Conservation (phyloP, 164 flowering plant genomes). For the Annona squamosa region DNA sequence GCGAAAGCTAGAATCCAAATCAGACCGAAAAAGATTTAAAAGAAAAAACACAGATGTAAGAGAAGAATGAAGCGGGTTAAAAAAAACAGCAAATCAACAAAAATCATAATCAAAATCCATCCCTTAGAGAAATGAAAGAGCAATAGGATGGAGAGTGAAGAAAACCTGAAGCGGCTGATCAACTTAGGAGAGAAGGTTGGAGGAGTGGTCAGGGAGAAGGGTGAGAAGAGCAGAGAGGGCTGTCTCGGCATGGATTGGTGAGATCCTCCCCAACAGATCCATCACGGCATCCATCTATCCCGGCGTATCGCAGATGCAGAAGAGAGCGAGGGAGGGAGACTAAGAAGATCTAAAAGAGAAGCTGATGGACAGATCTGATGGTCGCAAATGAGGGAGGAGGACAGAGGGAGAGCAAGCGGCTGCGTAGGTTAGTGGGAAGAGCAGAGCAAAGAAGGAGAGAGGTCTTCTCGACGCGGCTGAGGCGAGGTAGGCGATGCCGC, state of each 20-base stretch:
- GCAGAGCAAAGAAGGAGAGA: too few species aligned
- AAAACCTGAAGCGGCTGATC: constrained; percentile 97
- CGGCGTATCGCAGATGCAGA: neutral
- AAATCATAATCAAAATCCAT: too few species aligned
- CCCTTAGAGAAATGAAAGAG: too few species aligned
- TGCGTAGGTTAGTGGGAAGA: constrained; percentile 5
- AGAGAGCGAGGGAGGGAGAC: neutral
- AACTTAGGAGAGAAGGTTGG: constrained; percentile 94
- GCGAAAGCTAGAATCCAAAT: too few species aligned
- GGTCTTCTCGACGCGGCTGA: too few species aligned
- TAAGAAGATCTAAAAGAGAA: neutral
- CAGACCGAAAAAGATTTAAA: too few species aligned
- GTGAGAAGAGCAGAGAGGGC: constrained; percentile 83
- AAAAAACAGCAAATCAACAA: too few species aligned
- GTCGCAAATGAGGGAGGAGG: neutral
- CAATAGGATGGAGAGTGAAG: neutral
- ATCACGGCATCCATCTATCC: constrained; percentile 79
- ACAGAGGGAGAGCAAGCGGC: neutral
- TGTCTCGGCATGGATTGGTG: constrained; percentile 73
- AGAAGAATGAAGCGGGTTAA: too few species aligned
- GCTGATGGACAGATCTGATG: neutral
- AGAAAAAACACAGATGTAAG: too few species aligned
- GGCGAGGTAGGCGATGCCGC: too few species aligned
- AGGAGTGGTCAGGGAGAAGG: constrained; percentile 77
- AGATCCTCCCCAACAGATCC: constrained; percentile 94